Evolutionary conservation across 1,139 yeast genomes (phyloP).

Genomic region (Hansenula anomala): DNA sequence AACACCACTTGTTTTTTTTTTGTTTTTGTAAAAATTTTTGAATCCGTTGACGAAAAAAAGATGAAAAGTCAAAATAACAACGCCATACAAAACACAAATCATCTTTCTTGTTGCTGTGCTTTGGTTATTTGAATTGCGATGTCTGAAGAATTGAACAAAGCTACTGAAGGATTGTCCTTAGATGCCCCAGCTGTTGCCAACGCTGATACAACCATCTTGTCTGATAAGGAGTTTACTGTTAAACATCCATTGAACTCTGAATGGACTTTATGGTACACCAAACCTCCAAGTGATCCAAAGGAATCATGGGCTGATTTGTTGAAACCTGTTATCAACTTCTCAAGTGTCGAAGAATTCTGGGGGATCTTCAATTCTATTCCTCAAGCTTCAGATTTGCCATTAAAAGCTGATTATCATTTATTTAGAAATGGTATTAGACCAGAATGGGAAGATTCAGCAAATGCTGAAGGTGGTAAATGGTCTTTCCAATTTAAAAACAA

Average conservation of each 20-base stretch:
- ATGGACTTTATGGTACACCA: conserved; percentile 98
- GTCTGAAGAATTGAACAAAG: conserved; percentile 23
- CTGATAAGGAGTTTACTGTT: conserved; percentile 27
- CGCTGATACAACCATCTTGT: conserved; percentile 23
- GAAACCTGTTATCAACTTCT: conserved; percentile 88
- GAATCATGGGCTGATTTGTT: conserved; percentile 93
- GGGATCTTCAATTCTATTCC: conserved; percentile 95
- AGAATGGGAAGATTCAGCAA: conserved; percentile 95
- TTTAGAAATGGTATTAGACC: conserved; percentile 95
- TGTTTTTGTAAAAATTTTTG: conserved; percentile 1
- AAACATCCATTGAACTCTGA: conserved; percentile 87
- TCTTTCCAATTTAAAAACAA: conserved; percentile 70
- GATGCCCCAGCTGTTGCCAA: conserved; percentile 4
- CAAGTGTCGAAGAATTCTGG: conserved; percentile 98
- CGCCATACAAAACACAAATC: conserved; percentile 21
- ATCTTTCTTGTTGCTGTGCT: not conserved
- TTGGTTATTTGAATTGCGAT: conserved; percentile 3
- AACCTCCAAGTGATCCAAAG: conserved; percentile 71
- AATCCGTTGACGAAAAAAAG: conserved; percentile 5
- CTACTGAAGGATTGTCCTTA: conserved; percentile 19
- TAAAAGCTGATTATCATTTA: conserved; percentile 91
- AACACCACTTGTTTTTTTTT: not conserved
- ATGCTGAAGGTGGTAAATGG: conserved; percentile 95
- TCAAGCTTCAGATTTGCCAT: conserved; percentile 84
- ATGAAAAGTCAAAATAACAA: conserved; percentile 21